These are phyloP conservation scores for Spathaspora sp. DNA, from an alignment of 805 yeast genomes.

Conservation along the genomic window DNA sequence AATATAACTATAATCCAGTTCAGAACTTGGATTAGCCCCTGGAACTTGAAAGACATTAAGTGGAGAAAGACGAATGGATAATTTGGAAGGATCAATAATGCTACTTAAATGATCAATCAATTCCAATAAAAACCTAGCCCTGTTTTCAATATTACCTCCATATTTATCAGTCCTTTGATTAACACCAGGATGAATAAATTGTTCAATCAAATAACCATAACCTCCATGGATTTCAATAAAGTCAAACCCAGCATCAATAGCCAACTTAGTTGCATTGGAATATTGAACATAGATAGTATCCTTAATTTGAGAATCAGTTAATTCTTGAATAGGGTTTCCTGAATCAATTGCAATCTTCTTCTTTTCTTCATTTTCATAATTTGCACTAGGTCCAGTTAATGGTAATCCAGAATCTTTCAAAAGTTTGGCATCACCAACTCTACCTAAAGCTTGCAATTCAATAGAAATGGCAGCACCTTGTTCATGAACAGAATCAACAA, in stretches of 20 bases:
- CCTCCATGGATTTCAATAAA: slow-evolving; percentile 40
- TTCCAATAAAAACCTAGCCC: slow-evolving; percentile 30
- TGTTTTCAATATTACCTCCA: slow-evolving; percentile 36
- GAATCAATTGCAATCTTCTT: slow-evolving; percentile 11
- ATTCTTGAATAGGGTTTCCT: slow-evolving; percentile 16
- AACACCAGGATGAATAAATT: slow-evolving; percentile 29
- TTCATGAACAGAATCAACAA: slow-evolving; percentile 43
- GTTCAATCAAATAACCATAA: slow-evolving; percentile 37
- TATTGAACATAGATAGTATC: slow-evolving; percentile 15
- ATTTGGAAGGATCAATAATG: slow-evolving; percentile 19
- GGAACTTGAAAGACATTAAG: slow-evolving; percentile 28
- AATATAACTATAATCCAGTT: slow-evolving; percentile 24
- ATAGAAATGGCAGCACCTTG: slow-evolving; percentile 39
- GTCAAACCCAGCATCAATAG: slow-evolving; percentile 34
- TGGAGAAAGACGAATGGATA: slow-evolving; percentile 33
- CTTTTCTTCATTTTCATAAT: slow-evolving; percentile 15
- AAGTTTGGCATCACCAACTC: slow-evolving; percentile 27
- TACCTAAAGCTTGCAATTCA: slow-evolving; percentile 56
- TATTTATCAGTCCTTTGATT: slow-evolving; percentile 32
- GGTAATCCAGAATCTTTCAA: slow-evolving; percentile 20
- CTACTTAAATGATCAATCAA: slow-evolving; percentile 31
- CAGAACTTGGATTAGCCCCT: slow-evolving; percentile 23
- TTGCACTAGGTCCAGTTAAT: slow-evolving; percentile 14
- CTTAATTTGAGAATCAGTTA: slow-evolving; percentile 20
- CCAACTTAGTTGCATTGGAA: slow-evolving; percentile 25